Base-by-base conservation (phyloP, 495 filamentous ascomycete genomes). In the Usnea hakonensis region DNA sequence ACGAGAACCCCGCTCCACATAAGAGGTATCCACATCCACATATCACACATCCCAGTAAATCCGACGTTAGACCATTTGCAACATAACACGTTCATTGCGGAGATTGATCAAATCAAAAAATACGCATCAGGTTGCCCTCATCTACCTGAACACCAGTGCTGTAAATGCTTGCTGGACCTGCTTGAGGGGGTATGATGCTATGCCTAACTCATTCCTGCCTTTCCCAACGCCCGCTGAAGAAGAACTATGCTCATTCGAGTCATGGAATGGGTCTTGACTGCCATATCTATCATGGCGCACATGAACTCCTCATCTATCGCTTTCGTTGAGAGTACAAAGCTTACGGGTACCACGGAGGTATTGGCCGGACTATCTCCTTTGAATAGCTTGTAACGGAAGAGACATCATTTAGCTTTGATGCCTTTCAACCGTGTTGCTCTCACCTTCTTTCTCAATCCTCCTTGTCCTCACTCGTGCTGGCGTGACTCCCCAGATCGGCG, bases 171-270 rank as follows among this genome's bases (percentile, higher is more conserved):
- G 60, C 60, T 48, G 60, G 52, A 55, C 60, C 35, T 43, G 60
- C 28, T 38, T 37, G 41, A 38, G 60, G 48, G 52, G 56, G 57
- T 48, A 62, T 46, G 37, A 57, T 62, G 52, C 60, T 38, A 62
- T 61, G 58, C 60, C 21, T 44, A 3, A 21, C 30, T n/a, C 38
- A 11, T 57, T 48, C 37, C 37, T 32, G n/a, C 40, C 7, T 37
- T 30, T 30, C 30, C 26, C 11, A 16, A 17, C 21, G 32, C 60
- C 40, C 23, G 13, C 23, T 56, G 32, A 56, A 7, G 32, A 35
- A 55, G 6, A 1, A 21, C 3, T 17, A 50, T 50, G 23, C 46
- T 50, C 11, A 50, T 50, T 30, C 6, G 46, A 30, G 17, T 30
- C 46, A 26, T 50, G 6, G 17, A 17, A 30, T 30, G 30, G 1